Conservation (phyloP, 2,329 filamentous ascomycete species). For the Trichoderma citrinoviride region DNA sequence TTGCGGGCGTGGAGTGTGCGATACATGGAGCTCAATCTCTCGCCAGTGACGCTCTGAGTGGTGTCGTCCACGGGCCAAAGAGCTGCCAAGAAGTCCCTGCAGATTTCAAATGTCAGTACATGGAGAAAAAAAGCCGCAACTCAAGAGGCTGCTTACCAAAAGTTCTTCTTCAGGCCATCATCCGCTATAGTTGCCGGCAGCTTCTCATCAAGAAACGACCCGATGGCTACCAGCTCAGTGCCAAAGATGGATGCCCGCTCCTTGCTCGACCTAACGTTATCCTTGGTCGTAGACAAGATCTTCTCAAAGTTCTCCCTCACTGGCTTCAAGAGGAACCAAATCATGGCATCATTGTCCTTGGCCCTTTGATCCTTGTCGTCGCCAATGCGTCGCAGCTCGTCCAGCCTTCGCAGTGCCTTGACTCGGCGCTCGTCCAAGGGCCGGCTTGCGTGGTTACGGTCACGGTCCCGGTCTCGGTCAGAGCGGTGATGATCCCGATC, state of each 20-base stretch:
- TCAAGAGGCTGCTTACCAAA: conserved; percentile 44
- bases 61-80: conserved; percentile 48
- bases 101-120: conserved; percentile 25
- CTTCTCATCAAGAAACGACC: conserved; percentile 56
- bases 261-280: conserved; percentile 60
- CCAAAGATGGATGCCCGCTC: conserved; percentile 61
- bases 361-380: conserved; percentile 51
- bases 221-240: conserved; percentile 58
- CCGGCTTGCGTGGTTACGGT: conserved; percentile 33
- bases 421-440: conserved; percentile 42
- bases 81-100: conserved; percentile 45
- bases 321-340: conserved; percentile 54
- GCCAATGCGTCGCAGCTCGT: conserved; percentile 45
- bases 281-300: conserved; percentile 60
- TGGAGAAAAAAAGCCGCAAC: background rate
- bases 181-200: conserved; percentile 43
- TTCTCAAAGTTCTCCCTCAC: conserved; percentile 59
- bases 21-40: conserved; percentile 46
- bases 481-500: conserved; percentile 28
- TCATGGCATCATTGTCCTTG: conserved; percentile 46
- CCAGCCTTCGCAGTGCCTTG: conserved; percentile 41
- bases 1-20: conserved; percentile 39
- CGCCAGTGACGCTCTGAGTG: conserved; percentile 44
- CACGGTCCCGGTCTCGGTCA: conserved; percentile 34
- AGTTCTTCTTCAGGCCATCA: conserved; percentile 46